phyloP scores from a whole-genome alignment of 2,329 filamentous ascomycete species.

The Fusarium zealandicum region DNA sequence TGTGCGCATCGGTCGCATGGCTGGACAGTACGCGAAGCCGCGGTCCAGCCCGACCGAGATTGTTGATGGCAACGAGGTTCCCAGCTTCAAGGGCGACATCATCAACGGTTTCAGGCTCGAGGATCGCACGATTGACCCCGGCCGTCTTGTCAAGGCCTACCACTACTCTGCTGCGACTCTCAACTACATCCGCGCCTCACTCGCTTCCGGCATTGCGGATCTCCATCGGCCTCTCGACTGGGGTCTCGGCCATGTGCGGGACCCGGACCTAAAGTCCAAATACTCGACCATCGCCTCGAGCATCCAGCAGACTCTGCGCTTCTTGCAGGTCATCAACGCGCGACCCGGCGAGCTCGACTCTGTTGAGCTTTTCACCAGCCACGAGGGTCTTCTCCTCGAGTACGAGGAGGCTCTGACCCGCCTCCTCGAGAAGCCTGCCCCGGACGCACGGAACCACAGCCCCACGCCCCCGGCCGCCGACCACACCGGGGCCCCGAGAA shows the following conservation, averaged over 20 bases:
- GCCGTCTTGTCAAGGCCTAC: conserved; percentile 86
- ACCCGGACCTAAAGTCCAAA: conserved; percentile 81
- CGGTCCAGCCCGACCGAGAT: conserved; percentile 87
- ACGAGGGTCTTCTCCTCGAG: conserved; percentile 91
- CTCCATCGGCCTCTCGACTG: conserved; percentile 93
- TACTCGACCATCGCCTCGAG: conserved; percentile 86
- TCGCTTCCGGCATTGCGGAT: conserved; percentile 90
- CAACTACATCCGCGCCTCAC: conserved; percentile 87
- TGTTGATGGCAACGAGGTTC: conserved; percentile 79
- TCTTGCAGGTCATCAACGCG: conserved; percentile 93
- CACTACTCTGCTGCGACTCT: conserved; percentile 94
- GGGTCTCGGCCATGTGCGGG: conserved; percentile 89
- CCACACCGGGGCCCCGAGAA: conserved; percentile 45
- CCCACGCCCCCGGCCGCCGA: conserved; percentile 54
- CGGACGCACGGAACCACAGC: conserved; percentile 41
- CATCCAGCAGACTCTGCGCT: conserved; percentile 89
- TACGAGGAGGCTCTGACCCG: conserved; percentile 92
- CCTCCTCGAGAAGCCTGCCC: conserved; percentile 69
- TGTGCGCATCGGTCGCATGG: conserved; percentile 93
- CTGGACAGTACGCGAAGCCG: conserved; percentile 97
- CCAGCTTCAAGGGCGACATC: conserved; percentile 94
- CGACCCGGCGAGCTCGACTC: conserved; percentile 85
- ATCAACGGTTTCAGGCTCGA: conserved; percentile 84
- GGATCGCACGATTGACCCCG: conserved; percentile 82
- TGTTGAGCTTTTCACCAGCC: conserved; percentile 93